Percentiles rank a stretch among this genome's conserved stretches.
Conservation (phyloP, 192 early-diverging fungal species). For the Tieghemiomyces parasiticus region DNA sequence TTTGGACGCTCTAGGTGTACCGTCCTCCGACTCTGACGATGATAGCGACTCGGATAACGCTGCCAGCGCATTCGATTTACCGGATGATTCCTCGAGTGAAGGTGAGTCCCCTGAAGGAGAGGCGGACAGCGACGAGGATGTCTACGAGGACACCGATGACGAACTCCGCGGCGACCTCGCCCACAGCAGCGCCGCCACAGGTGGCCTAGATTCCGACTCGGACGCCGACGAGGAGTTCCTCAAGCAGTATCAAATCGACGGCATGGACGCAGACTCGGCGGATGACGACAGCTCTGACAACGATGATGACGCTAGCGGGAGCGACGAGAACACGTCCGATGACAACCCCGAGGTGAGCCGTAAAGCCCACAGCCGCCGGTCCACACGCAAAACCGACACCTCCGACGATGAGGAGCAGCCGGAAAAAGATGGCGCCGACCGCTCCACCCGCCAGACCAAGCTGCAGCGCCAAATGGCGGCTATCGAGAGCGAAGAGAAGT, state of each 20-base stretch:
- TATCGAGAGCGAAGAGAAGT: conserved; percentile 71
- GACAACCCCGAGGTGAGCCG: conserved; percentile 17
- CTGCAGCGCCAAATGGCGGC: conserved; percentile 44
- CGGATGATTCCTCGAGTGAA: too few relatives aligned
- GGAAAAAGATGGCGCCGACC: conserved; percentile 12
- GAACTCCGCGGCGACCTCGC: too few relatives aligned
- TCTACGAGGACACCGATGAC: too few relatives aligned
- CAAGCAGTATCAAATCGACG: too few relatives aligned
- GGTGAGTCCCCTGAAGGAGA: too few relatives aligned
- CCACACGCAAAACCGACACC: conserved; percentile 16
- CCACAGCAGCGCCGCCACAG: too few relatives aligned
- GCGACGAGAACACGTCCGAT: conserved; percentile 18
- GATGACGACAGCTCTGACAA: conserved; percentile 12
- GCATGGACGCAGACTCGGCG: conserved; percentile 12
- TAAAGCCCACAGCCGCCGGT: conserved; percentile 15
- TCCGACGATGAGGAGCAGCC: conserved; percentile 15
- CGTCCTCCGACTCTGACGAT: too few relatives aligned
- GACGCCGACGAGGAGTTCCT: too few relatives aligned
- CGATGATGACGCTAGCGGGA: conserved; percentile 17
- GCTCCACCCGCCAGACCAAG: conserved; percentile 23
- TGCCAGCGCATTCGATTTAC: too few relatives aligned
- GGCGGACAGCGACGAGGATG: conserved; percentile 20
- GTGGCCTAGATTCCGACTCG: too few relatives aligned
- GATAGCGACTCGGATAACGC: too few relatives aligned
- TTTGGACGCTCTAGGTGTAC: too few relatives aligned